Evolutionary conservation across 352 stramenopile genomes (phyloP), one percentile per base, ranked within the genome.

Genomic region (Phytophthora sp.): DNA sequence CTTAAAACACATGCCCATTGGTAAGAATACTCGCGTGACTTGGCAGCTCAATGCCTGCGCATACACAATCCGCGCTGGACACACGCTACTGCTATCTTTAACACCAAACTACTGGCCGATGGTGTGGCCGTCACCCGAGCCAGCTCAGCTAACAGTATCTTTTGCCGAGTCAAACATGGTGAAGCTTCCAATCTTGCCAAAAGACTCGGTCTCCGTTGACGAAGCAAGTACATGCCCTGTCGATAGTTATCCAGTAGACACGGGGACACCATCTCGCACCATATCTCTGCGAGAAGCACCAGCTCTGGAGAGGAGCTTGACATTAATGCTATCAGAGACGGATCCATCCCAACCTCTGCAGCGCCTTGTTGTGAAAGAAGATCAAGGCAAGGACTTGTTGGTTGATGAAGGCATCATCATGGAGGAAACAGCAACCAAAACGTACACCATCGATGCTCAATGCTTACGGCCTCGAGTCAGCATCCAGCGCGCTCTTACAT

Each of bases 61-160:
- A 1, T 84, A 84, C 53, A 70, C 62, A 3, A 41, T 84, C 1
- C 34, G 62, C 20, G 24, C 35, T 1, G 70, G 76, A 4, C 72
- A 82, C 41, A 52, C 38, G n/a, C 44, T 84, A 24, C 27, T 77
- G 46, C 41, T 84, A 8, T 66, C 70, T 2, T 42, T 84, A 30
- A 81, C 73, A 15, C 61, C 76, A 17, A 74, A 74, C 50, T 84
- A 84, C 64, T 84, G 76, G 73, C 76, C 76, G 17, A 76, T 84
- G 55, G 42, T 82, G 2, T 82, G 76, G 76, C 73, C 76, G 5
- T 84, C 76, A 13, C 76, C 73, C 9, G 67, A 78, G 50, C 76
- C 69, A 32, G 72, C 53, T 2, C 38, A 64, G 12, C 58, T 84
- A n/a, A 62, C 54, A 4, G 49, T 82, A 2, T 62, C 57, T 5